A percentile compares a stretch with the other conserved stretches of the same genome.
Evolutionary conservation across 2,329 filamentous ascomycete species (phyloP).

Genomic region (Pseudogymnoascus sp.): DNA sequence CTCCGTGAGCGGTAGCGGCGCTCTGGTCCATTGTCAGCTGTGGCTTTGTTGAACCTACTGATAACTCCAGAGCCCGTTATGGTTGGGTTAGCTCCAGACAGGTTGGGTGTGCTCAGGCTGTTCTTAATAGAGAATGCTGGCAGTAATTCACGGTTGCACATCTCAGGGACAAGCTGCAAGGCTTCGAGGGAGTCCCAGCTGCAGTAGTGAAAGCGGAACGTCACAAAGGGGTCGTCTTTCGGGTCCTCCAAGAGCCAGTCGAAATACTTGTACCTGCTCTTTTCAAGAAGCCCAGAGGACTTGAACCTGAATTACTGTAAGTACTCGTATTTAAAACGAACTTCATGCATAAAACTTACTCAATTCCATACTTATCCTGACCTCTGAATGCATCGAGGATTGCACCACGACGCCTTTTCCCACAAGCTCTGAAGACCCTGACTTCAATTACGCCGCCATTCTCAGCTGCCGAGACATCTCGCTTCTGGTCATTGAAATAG

Average conservation of each 20-base stretch:
- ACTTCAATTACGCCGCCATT: slow-evolving; percentile 50
- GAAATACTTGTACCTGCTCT: slow-evolving; percentile 13
- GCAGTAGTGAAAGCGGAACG: slow-evolving; percentile 49
- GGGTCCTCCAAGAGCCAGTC: slow-evolving; percentile 43
- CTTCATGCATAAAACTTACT: slow-evolving; percentile 32
- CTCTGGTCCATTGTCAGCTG: not conserved
- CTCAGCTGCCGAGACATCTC: slow-evolving; percentile 32
- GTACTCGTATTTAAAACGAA: not conserved
- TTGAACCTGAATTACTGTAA: slow-evolving; percentile 33
- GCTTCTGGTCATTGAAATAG: slow-evolving; percentile 33
- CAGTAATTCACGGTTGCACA: slow-evolving; percentile 15
- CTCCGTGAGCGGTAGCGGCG: not conserved
- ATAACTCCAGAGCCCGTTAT: not conserved
- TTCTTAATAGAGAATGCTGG: slow-evolving; percentile 17
- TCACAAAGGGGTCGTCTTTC: slow-evolving; percentile 42
- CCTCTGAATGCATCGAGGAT: slow-evolving; percentile 36
- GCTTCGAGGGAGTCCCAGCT: slow-evolving; percentile 40
- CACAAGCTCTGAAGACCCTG: slow-evolving; percentile 42
- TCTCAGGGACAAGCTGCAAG: slow-evolving; percentile 36
- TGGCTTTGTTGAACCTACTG: not conserved
- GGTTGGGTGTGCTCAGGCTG: slow-evolving; percentile 11
- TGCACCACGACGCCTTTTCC: slow-evolving; percentile 35
- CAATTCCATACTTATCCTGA: slow-evolving; percentile 44
- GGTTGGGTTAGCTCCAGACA: not conserved
- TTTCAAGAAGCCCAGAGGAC: slow-evolving; percentile 44